phyloP scores from a whole-genome alignment of 768 basidiomycete species.

The Hypholoma fasciculare region DNA sequence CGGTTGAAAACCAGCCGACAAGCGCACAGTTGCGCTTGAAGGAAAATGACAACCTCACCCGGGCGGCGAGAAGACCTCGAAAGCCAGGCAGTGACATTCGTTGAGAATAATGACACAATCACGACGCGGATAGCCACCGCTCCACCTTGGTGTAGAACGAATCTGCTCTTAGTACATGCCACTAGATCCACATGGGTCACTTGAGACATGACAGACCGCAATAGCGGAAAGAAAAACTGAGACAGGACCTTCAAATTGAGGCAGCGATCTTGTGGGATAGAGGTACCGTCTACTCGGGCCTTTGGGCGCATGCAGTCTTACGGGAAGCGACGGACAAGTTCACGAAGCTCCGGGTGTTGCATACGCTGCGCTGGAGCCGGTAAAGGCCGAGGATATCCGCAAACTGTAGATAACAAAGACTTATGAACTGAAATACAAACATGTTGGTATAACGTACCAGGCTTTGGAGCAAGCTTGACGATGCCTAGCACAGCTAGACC shows the following conservation, averaged over 20 bases:
- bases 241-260: constrained; percentile 13
- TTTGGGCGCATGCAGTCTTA: not conserved
- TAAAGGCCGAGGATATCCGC: too few species aligned
- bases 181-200: constrained; percentile 29
- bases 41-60: constrained; percentile 27
- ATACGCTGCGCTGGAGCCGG: too few species aligned
- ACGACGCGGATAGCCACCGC: constrained; percentile 17
- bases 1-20: constrained; percentile 26
- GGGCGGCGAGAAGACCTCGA: constrained; percentile 24
- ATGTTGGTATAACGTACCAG: too few species aligned
- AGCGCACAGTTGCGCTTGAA: constrained; percentile 29
- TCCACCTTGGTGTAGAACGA: constrained; percentile 26
- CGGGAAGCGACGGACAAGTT: not conserved
- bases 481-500: too few species aligned
- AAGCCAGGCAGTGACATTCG: constrained; percentile 17
- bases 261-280: not conserved
- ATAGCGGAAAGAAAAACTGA: constrained; percentile 27
- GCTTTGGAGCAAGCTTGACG: too few species aligned
- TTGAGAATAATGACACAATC: constrained; percentile 29
- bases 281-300: too few species aligned
- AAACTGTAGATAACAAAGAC: too few species aligned
- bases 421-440: too few species aligned
- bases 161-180: constrained; percentile 31
- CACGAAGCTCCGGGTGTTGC: too few species aligned
- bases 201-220: constrained; percentile 33